Evolutionary conservation across 164 flowering plant genomes (phyloP).

Genomic region (Umbilicus rupestris): DNA sequence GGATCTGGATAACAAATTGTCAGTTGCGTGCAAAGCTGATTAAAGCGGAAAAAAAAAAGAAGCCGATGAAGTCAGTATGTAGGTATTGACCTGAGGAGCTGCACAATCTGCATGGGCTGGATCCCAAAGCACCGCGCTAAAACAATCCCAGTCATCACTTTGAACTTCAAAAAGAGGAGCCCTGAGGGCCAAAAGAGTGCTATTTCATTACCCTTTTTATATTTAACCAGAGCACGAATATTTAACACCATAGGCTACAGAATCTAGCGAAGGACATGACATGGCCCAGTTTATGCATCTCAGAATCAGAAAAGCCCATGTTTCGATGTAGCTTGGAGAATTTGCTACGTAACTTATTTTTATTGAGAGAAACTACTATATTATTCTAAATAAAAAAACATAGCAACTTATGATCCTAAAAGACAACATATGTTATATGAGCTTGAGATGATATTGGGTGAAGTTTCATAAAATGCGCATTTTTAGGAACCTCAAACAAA

Average conservation of each 20-base stretch:
- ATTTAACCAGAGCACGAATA: not conserved
- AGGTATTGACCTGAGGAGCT: constrained; percentile 67
- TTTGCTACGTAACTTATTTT: not conserved
- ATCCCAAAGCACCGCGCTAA: constrained; percentile 69
- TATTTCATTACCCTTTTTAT: not conserved
- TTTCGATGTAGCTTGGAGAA: not conserved
- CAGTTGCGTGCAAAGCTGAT: not conserved
- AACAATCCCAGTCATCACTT: constrained; percentile 89
- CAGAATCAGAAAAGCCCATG: not conserved
- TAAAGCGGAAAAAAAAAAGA: too few relatives aligned
- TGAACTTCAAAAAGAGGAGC: constrained; percentile 94
- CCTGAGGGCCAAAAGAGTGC: constrained; percentile 26
- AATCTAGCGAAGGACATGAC: not conserved
- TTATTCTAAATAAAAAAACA: not conserved
- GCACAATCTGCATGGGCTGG: constrained; percentile 91
- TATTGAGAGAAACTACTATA: not conserved
- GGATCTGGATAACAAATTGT: not conserved
- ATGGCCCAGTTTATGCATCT: not conserved
- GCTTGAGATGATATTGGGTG: too few relatives aligned
- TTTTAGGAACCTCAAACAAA: too few relatives aligned
- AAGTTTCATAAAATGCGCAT: too few relatives aligned
- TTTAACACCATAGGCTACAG: not conserved
- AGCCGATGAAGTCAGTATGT: not conserved
- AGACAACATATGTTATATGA: not conserved
- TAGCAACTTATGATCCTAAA: not conserved